These are phyloP conservation scores for Saposhnikovia divaricata DNA, from an alignment of 129 eudicot species.

Conservation along the genomic window DNA sequence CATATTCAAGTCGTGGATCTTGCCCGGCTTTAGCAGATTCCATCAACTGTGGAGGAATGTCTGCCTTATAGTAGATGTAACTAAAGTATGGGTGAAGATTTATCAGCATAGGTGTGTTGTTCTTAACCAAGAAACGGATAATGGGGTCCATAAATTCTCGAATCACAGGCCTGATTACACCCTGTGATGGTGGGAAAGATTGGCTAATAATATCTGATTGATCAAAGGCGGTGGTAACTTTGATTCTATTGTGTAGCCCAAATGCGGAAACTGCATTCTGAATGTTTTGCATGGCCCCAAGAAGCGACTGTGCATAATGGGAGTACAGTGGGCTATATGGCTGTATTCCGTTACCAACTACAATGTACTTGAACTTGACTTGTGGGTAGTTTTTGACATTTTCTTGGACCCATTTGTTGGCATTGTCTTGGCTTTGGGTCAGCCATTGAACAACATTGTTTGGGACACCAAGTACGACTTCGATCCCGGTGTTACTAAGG, in stretches of 20 bases:
- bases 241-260: slow-evolving; percentile 17
- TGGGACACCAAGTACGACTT: slow-evolving; percentile 41
- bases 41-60: neutral
- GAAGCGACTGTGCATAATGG: slow-evolving; percentile 11
- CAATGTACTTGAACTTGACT: slow-evolving; percentile 41
- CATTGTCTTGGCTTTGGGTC: slow-evolving; percentile 8
- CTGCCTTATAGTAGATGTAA: neutral
- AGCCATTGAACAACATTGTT: slow-evolving; percentile 4
- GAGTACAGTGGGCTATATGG: neutral
- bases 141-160: slow-evolving; percentile 17
- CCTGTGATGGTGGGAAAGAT: slow-evolving; percentile 29
- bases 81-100: neutral
- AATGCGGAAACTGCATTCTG: slow-evolving; percentile 15
- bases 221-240: slow-evolving; percentile 28
- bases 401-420: slow-evolving; percentile 41
- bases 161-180: slow-evolving; percentile 6
- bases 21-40: neutral
- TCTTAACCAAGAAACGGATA: slow-evolving; percentile 5
- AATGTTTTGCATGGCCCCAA: slow-evolving; percentile 32
- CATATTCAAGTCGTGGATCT: slow-evolving; percentile 17
- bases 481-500: slow-evolving; percentile 39
- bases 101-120: neutral
- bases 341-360: slow-evolving; percentile 50
- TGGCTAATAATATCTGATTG: neutral
- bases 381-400: slow-evolving; percentile 30